Percentiles rank a stretch among this genome's conserved stretches.
Evolutionary conservation across 768 basidiomycete species (phyloP).

Genomic region (Lactarius deliciosus): DNA sequence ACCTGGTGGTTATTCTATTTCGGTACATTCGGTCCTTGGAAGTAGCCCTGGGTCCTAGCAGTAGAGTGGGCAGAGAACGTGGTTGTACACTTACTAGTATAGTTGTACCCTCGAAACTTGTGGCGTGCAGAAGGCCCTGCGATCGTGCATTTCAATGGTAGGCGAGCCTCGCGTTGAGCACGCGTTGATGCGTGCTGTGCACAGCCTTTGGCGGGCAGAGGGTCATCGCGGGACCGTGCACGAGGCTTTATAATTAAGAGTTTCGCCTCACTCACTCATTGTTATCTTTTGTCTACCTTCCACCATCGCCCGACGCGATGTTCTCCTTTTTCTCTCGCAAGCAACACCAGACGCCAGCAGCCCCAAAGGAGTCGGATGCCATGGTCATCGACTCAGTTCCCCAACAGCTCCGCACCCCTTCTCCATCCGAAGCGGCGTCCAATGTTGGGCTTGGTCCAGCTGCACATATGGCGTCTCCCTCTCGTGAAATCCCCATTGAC

Average conservation of each 20-base stretch:
- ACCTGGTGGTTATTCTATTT: neutral
- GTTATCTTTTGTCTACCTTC: constrained; percentile 16
- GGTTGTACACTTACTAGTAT: neutral
- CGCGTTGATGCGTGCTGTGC: constrained; percentile 22
- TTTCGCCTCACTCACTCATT: neutral
- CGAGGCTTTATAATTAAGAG: constrained; percentile 7
- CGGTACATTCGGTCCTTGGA: constrained; percentile 10
- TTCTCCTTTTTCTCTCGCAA: constrained; percentile 26
- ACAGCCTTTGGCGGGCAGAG: constrained; percentile 1
- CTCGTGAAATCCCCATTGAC: constrained; percentile 31
- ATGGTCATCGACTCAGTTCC: constrained; percentile 18
- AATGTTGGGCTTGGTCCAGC: constrained; percentile 17
- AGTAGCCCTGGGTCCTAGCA: neutral
- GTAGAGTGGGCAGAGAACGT: neutral
- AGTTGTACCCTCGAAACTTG: neutral
- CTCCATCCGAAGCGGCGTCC: constrained; percentile 45
- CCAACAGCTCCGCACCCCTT: constrained; percentile 52
- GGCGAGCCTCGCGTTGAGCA: constrained; percentile 20
- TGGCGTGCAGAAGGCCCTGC: neutral
- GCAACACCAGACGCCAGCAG: constrained; percentile 8
- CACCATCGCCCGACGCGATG: constrained; percentile 19
- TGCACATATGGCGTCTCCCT: constrained; percentile 30
- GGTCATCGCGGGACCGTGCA: neutral
- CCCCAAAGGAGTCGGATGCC: constrained; percentile 7
- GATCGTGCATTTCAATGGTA: neutral